phyloP scores from a whole-genome alignment of 257 asterid genomes.

The Orobanche coerulescens region DNA sequence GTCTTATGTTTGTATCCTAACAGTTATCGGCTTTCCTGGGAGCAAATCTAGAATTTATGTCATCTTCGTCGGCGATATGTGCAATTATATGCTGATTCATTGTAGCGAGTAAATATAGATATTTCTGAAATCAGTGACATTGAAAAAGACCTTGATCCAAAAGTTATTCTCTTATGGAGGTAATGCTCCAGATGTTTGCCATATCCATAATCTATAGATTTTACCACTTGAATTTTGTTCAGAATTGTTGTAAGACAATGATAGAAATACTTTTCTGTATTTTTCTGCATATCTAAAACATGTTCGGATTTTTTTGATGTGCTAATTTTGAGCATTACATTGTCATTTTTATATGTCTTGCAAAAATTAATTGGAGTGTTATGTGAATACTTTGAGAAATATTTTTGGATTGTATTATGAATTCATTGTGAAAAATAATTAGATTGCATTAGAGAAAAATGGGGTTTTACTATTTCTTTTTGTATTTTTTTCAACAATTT shows the following conservation, averaged over 20 bases:
- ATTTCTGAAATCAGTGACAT: constrained; percentile 53
- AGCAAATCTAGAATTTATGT: constrained; percentile 70
- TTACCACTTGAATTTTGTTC: not conserved
- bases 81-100: constrained; percentile 72
- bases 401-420: too few species aligned
- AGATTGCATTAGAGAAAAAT: too few species aligned
- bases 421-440: too few species aligned
- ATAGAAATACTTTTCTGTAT: constrained; percentile 1
- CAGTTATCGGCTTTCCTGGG: constrained; percentile 95
- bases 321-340: too few species aligned
- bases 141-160: constrained; percentile 89
- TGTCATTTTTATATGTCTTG: too few species aligned
- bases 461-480: too few species aligned
- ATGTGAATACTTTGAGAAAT: too few species aligned
- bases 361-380: too few species aligned
- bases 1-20: constrained; percentile 18
- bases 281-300: constrained; percentile 17
- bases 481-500: too few species aligned
- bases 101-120: constrained; percentile 55
- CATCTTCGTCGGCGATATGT: constrained; percentile 84
- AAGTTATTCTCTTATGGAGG: constrained; percentile 95
- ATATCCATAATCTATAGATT: constrained; percentile 6
- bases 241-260: not conserved
- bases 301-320: too few species aligned
- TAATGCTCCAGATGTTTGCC: constrained; percentile 26